Evolutionary conservation across 805 yeast genomes (phyloP), one percentile per base, ranked within the genome.

Genomic region (Nakazawaea peltata): DNA sequence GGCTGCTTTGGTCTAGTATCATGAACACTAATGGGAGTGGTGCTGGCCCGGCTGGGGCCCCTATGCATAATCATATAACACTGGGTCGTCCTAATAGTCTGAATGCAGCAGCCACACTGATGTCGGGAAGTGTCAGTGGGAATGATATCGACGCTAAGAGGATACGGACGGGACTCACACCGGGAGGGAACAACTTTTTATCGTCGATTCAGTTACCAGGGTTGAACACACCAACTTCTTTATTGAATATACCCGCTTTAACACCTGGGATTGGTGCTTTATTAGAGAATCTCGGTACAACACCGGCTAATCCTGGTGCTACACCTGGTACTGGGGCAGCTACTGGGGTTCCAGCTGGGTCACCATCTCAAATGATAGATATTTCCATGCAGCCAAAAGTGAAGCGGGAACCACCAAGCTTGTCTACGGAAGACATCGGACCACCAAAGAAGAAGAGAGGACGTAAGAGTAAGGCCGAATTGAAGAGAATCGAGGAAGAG

Each of bases 151-250:
- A 69, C 76, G 33, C 45, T 84, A 33, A 65, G 94, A 44, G n/a
- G n/a, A n/a, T n/a, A n/a, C n/a, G n/a, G n/a, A 65, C 83, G 0
- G 90, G 92, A 0, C 52, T 80, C 19, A 78, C 88, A 0, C 88
- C 88, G 0, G 83, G 77, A 2, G 68, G 63, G n/a, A 65, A 37
- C 53, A 58, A 26, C 56, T 63, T 18, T 44, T 53, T 17, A 48
- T 57, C 5, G 55, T 57, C 14, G 51, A 59, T 37, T 32, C 65
- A 42, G 40, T 54, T 48, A 41, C 70, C 50, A 24, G 69, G 59
- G 33, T 53, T 53, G 42, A 54, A 37, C 25, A 37, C 41, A 3
- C 41, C 41, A 14, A 29, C 28, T 18, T 24, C 41, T 6, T 19
- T 37, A 4, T 19, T 37, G 21, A 28, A 37, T 22, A 22, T 29